Evolutionary conservation across 108 stramenopile genomes (phyloP).

Genomic region (Nitzschia palea): DNA sequence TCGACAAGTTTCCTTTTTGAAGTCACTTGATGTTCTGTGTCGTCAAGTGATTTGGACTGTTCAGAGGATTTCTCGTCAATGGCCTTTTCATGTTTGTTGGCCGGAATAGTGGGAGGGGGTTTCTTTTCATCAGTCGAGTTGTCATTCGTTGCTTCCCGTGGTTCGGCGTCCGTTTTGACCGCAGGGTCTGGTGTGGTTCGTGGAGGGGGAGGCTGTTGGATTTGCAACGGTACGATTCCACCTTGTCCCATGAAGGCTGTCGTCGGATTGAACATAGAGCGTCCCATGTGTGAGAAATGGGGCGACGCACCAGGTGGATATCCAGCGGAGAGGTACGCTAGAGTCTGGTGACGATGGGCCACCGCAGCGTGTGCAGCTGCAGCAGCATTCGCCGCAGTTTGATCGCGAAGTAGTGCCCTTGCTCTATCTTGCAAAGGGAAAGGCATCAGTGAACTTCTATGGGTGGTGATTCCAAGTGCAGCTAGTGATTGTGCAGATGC

Average conservation of each 20-base stretch:
- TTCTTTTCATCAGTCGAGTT: too few relatives aligned
- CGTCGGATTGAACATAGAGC: slow-evolving; percentile 23
- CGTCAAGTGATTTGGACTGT: too few relatives aligned
- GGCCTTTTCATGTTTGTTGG: not conserved
- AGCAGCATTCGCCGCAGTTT: slow-evolving; percentile 24
- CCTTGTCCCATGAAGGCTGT: slow-evolving; percentile 22
- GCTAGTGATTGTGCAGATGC: slow-evolving; percentile 35
- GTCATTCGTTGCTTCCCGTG: not conserved
- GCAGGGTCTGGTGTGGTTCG: not conserved
- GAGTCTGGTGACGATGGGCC: slow-evolving; percentile 29
- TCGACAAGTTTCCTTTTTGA: not conserved
- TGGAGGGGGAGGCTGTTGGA: not conserved
- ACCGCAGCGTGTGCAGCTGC: slow-evolving; percentile 24
- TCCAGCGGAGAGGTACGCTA: slow-evolving; percentile 20
- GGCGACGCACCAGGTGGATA: slow-evolving; percentile 3
- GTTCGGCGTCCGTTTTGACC: not conserved
- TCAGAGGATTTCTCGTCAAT: not conserved
- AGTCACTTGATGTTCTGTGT: not conserved
- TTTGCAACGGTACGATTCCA: slow-evolving; percentile 1
- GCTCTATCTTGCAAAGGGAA: slow-evolving; percentile 47
- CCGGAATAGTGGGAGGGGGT: not conserved
- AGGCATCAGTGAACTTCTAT: slow-evolving; percentile 34
- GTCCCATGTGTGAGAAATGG: slow-evolving; percentile 28
- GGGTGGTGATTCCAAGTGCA: slow-evolving; percentile 28
- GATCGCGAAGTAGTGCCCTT: slow-evolving; percentile 33